phyloP scores from a whole-genome alignment of 148 eudicot species.

The Gaultheria prostrata region DNA sequence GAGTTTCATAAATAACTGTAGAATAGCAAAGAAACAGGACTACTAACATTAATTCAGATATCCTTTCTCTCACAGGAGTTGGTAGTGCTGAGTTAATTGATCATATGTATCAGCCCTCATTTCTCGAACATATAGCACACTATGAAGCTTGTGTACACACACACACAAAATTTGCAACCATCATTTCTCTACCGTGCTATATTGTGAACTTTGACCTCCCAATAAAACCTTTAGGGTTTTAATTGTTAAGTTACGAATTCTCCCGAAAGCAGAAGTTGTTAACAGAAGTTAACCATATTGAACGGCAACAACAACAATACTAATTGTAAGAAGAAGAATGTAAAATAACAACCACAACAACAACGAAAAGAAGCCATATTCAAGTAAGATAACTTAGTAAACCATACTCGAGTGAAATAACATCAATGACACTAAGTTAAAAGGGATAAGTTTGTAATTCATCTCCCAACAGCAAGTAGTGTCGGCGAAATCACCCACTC shows the following conservation, averaged over 20 bases:
- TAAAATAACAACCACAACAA: neutral
- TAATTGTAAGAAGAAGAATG: neutral
- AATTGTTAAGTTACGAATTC: neutral
- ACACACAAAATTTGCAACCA: neutral
- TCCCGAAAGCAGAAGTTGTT: neutral
- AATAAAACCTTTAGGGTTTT: neutral
- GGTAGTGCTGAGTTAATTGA: neutral
- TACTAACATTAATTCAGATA: neutral
- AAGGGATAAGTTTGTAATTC: neutral
- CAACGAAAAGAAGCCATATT: neutral
- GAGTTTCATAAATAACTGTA: neutral
- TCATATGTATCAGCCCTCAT: neutral
- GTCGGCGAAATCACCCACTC: neutral
- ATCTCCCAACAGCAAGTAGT: neutral
- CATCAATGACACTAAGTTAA: neutral
- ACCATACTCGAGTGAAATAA: neutral
- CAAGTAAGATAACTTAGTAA: neutral
- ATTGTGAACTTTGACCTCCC: neutral
- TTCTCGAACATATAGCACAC: constrained; percentile 2
- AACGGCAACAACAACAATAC: neutral
- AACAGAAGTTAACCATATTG: neutral
- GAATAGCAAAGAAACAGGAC: constrained; percentile 9
- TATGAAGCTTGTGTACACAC: neutral
- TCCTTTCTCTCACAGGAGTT: neutral
- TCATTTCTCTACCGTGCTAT: neutral